Evolutionary conservation across 345 rosid species (phyloP).

Genomic region (Nasturtium officinale): DNA sequence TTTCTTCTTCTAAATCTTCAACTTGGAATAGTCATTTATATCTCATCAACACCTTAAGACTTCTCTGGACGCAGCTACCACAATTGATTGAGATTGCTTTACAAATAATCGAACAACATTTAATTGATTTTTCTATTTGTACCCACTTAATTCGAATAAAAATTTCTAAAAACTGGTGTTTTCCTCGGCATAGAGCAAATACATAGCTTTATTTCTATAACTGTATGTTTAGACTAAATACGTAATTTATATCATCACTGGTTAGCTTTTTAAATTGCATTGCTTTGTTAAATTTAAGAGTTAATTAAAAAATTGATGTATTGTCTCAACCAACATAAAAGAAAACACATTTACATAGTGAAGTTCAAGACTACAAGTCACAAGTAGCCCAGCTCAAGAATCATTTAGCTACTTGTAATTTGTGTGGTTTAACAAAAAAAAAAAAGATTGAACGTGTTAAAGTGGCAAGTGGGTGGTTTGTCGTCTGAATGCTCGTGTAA

Average conservation of each 20-base stretch:
- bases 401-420: neutral
- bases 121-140: neutral
- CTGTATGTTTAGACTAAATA: neutral
- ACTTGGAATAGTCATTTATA: constrained; percentile 3
- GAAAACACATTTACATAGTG: neutral
- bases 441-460: constrained; percentile 17
- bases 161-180: neutral
- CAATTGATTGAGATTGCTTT: neutral
- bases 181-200: no score
- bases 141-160: constrained; percentile 14
- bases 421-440: neutral
- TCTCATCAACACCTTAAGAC: neutral
- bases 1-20: neutral
- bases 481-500: no score
- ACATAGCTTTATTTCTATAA: no score
- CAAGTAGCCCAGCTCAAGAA: neutral
- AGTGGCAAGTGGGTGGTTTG: neutral
- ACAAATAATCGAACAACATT: neutral
- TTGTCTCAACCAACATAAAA: neutral
- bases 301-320: neutral
- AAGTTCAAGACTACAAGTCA: neutral
- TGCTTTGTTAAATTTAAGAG: neutral
- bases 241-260: neutral
- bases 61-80: neutral
- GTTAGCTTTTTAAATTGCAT: neutral